Evolutionary conservation across 352 stramenopile species (phyloP).

Genomic region (Phytopythium ostracodes): DNA sequence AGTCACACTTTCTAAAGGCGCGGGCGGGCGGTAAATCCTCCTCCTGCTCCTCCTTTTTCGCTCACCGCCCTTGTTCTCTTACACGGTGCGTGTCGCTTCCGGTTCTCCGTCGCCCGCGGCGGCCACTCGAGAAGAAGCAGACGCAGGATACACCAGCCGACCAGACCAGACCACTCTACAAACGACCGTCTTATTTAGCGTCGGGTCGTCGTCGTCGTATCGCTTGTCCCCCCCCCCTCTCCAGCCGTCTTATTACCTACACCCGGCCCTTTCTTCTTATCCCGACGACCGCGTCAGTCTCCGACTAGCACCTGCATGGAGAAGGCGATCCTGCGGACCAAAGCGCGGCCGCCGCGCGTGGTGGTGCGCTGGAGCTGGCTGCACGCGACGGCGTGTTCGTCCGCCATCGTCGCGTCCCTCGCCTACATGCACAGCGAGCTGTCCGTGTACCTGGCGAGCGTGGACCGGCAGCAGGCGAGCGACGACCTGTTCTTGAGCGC

Average conservation of each 20-base stretch:
- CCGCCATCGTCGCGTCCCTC: slow-evolving; percentile 57
- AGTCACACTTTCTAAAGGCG: neutral
- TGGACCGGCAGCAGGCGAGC: slow-evolving; percentile 27
- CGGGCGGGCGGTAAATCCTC: neutral
- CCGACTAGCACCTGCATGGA: neutral
- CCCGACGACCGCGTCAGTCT: neutral
- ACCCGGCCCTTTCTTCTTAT: neutral
- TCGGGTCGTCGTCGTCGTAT: slow-evolving; percentile 1
- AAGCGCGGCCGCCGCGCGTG: slow-evolving; percentile 19
- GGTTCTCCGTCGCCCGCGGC: neutral
- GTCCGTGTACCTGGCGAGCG: slow-evolving; percentile 33
- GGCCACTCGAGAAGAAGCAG: neutral
- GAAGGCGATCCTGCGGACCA: slow-evolving; percentile 9
- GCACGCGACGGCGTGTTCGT: slow-evolving; percentile 63
- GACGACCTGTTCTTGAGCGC: slow-evolving; percentile 34
- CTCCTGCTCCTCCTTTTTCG: neutral
- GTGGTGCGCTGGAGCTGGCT: slow-evolving; percentile 69
- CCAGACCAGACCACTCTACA: neutral
- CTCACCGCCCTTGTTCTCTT: neutral
- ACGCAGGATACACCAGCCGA: too few species aligned
- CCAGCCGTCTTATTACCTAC: neutral
- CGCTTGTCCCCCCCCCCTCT: neutral
- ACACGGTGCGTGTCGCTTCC: neutral
- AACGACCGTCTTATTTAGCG: slow-evolving; percentile 1
- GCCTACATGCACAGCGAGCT: slow-evolving; percentile 66